Percentiles rank a stretch among this genome's conserved stretches.
phyloP scores from a whole-genome alignment of 148 eudicot species.

The Heliosperma pusillum region DNA sequence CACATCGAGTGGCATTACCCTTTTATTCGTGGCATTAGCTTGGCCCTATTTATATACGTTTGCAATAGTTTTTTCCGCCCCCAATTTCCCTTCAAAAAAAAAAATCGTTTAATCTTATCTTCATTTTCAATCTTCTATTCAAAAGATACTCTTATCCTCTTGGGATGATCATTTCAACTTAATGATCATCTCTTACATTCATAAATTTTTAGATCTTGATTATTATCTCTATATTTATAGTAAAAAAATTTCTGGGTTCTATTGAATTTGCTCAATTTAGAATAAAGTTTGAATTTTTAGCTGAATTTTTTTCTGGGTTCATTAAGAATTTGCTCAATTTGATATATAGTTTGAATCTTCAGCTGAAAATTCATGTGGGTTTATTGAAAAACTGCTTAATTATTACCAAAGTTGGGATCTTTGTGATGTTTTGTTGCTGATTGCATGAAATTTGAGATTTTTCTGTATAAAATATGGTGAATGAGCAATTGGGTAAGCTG shows the following conservation, averaged over 20 bases:
- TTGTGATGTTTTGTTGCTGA: constrained; percentile 11
- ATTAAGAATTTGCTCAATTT: constrained; percentile 7
- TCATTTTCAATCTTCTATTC: background rate
- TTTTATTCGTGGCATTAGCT: too few species aligned
- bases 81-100: constrained; percentile 17
- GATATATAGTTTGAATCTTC: background rate
- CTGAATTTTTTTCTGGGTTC: constrained; percentile 15
- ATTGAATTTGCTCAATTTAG: constrained; percentile 5
- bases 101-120: constrained; percentile 6
- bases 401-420: background rate
- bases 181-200: background rate
- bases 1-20: too few species aligned
- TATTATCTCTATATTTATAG: background rate
- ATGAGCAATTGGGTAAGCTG: background rate
- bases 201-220: background rate
- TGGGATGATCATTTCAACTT: background rate
- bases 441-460: too few species aligned
- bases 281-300: constrained; percentile 6
- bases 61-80: constrained; percentile 23
- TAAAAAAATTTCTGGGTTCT: constrained; percentile 5
- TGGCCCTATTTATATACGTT: too few species aligned
- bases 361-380: constrained; percentile 14
- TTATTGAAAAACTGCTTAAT: constrained; percentile 3
- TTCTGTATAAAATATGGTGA: background rate
- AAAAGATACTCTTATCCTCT: background rate